Percentiles rank a stretch among this genome's conserved stretches.
phyloP scores from a whole-genome alignment of 2,329 filamentous ascomycete species.

The Cercospora sp. region DNA sequence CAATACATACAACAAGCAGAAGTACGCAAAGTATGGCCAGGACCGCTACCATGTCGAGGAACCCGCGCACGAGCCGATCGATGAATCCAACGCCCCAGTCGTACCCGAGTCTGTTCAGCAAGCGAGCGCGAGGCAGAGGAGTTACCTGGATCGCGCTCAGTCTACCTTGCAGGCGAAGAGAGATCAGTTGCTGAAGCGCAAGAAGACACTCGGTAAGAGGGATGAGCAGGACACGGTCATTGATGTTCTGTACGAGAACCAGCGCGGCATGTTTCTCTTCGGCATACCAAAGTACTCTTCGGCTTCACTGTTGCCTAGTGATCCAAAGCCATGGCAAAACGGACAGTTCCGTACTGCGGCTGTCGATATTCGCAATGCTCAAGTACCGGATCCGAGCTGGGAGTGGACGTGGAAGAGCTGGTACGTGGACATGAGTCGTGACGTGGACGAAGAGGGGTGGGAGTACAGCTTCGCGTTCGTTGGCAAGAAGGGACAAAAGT shows the following conservation, averaged over 20 bases:
- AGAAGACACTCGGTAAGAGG: constrained; percentile 34
- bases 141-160: constrained; percentile 36
- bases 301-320: constrained; percentile 79
- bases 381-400: constrained; percentile 93
- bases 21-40: constrained; percentile 40
- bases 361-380: constrained; percentile 78
- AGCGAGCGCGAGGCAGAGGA: constrained; percentile 23
- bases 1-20: constrained; percentile 39
- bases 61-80: constrained; percentile 20
- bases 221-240: constrained; percentile 57
- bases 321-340: constrained; percentile 83
- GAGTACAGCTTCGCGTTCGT: constrained; percentile 88
- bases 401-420: constrained; percentile 77
- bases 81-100: constrained; percentile 22
- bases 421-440: constrained; percentile 77
- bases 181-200: constrained; percentile 37
- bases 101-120: constrained; percentile 24
- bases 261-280: constrained; percentile 86
- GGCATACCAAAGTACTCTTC: constrained; percentile 87
- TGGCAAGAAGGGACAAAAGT: constrained; percentile 41
- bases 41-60: constrained; percentile 33
- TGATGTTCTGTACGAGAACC: constrained; percentile 93
- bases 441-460: constrained; percentile 89
- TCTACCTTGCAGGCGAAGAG: constrained; percentile 31
- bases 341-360: constrained; percentile 57